Evolutionary conservation across 192 early-diverging fungal genomes (phyloP).

Genomic region (Phycomyces nitens): DNA sequence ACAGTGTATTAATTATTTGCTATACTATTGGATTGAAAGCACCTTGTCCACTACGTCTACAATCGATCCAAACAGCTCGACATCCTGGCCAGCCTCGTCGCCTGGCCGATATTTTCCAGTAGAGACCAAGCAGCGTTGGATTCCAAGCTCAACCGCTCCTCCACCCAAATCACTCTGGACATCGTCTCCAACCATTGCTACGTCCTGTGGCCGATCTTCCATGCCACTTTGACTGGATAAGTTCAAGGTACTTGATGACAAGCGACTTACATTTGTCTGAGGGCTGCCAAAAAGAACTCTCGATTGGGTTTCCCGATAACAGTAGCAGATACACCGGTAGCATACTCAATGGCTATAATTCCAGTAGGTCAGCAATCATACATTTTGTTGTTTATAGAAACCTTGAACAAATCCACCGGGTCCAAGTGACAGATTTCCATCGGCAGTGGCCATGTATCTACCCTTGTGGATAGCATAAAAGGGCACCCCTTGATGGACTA

Average conservation of each 20-base stretch:
- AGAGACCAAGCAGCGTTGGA: constrained; percentile 61
- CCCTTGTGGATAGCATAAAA: constrained; percentile 84
- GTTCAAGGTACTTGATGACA: not conserved
- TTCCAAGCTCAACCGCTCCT: constrained; percentile 71
- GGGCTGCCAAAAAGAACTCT: constrained; percentile 73
- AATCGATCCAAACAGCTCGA: constrained; percentile 59
- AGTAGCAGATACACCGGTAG: constrained; percentile 58
- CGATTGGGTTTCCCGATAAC: constrained; percentile 81
- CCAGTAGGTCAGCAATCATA: too few species aligned
- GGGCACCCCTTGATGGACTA: constrained; percentile 55
- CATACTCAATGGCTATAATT: constrained; percentile 81
- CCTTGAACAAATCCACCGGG: constrained; percentile 85
- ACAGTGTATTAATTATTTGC: too few species aligned
- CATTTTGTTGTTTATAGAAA: too few species aligned
- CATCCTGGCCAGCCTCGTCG: constrained; percentile 49
- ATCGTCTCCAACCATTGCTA: constrained; percentile 89
- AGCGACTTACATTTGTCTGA: constrained; percentile 59
- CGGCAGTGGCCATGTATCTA: constrained; percentile 67
- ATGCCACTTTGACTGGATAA: constrained; percentile 15
- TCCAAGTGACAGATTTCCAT: constrained; percentile 66
- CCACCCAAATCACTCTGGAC: constrained; percentile 78
- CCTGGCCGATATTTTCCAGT: constrained; percentile 81
- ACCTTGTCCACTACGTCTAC: constrained; percentile 64
- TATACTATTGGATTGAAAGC: too few species aligned
- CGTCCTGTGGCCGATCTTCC: constrained; percentile 42